Evolutionary conservation across 306 rosid species (phyloP).

Genomic region (Lotus japonicus): DNA sequence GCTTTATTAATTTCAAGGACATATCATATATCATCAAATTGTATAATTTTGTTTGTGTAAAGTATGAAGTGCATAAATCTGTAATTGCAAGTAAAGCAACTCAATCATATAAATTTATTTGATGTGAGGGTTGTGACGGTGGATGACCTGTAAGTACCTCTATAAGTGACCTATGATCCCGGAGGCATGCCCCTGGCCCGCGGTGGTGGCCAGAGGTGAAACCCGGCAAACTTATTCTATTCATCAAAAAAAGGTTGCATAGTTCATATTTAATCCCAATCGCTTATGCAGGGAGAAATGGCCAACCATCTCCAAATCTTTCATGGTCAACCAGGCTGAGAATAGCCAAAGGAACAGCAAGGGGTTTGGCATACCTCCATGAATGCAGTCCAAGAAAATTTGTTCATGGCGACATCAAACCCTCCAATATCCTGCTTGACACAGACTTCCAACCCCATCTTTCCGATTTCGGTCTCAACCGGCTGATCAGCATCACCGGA

Average conservation of each 20-base stretch:
- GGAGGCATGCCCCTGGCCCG: no score
- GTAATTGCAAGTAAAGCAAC: background rate
- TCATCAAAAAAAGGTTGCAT: no score
- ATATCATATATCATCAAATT: background rate
- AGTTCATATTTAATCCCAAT: background rate
- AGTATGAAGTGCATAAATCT: background rate
- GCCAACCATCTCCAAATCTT: constrained; percentile 63
- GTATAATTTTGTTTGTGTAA: background rate
- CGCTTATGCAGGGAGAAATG: constrained; percentile 55
- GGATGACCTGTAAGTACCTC: no score
- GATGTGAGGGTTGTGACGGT: no score
- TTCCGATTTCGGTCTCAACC: constrained; percentile 85
- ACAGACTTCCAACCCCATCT: constrained; percentile 62
- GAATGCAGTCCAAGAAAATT: constrained; percentile 97
- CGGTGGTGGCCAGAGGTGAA: no score
- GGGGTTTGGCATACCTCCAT: constrained; percentile 93
- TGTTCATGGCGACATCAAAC: constrained; percentile 92
- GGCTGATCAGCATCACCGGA: constrained; percentile 80
- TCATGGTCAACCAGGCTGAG: constrained; percentile 80
- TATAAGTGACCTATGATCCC: no score
- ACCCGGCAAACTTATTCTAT: no score
- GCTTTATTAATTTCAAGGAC: background rate
- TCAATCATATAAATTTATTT: constrained; percentile 9
- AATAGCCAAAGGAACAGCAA: constrained; percentile 78
- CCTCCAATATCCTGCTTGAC: constrained; percentile 91